phyloP scores from a whole-genome alignment of 139 green algal genomes.

The Chlorella sp. region DNA sequence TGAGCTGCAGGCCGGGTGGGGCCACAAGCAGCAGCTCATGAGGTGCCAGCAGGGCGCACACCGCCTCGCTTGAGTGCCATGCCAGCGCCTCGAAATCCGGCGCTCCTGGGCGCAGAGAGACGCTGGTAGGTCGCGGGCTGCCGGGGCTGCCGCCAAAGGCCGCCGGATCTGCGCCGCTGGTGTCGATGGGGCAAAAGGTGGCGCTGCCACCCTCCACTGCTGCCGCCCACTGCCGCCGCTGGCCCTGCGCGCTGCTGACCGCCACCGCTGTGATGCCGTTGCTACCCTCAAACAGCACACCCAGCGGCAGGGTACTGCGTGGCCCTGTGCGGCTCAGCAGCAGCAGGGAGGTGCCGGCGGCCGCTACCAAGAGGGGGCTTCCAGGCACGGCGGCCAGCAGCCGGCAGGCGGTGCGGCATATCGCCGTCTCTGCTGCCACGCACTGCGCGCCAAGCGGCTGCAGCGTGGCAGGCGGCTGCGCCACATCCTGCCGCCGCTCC shows the following conservation, averaged over 20 bases:
- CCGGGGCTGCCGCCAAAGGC: not conserved
- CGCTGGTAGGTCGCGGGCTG: too few species aligned
- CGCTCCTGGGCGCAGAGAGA: too few species aligned
- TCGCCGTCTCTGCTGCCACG: not conserved
- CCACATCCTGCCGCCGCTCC: not conserved
- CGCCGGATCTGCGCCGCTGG: not conserved
- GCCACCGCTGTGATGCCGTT: conserved; percentile 5
- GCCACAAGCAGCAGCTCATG: conserved; percentile 12
- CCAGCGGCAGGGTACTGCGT: not conserved
- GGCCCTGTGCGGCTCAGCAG: not conserved
- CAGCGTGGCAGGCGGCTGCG: not conserved
- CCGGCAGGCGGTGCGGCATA: not conserved
- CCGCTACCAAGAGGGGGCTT: not conserved
- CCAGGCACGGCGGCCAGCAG: conserved; percentile 11
- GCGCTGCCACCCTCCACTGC: conserved; percentile 1
- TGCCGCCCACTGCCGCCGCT: conserved; percentile 6
- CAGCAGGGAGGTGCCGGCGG: not conserved
- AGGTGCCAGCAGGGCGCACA: conserved; percentile 2
- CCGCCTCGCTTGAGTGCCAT: not conserved
- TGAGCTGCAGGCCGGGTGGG: not conserved
- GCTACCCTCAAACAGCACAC: not conserved
- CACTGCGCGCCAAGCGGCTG: not conserved
- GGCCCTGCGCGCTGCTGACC: not conserved
- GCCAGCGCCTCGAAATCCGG: not conserved
- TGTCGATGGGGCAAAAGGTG: not conserved